Conservation (phyloP, 1,139 yeast genomes). For the Geotrichum australiense region DNA sequence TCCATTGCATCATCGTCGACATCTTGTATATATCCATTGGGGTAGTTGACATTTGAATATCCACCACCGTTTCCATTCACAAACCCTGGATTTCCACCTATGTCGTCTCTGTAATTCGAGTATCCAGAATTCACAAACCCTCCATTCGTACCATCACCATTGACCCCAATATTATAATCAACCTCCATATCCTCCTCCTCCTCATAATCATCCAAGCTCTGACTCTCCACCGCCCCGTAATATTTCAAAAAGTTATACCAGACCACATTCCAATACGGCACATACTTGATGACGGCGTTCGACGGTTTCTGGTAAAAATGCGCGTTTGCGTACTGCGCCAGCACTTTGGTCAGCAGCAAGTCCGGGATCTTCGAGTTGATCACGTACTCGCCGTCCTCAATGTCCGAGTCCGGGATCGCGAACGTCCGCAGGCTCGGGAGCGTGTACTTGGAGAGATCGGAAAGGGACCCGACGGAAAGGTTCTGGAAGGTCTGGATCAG, state of each 20-base stretch:
- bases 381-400: slow-evolving; percentile 10
- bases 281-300: slow-evolving; percentile 7
- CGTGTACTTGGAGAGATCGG: slow-evolving; percentile 1
- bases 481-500: slow-evolving; percentile 15
- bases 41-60: no score
- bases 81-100: no score
- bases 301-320: slow-evolving; percentile 12
- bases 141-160: no score
- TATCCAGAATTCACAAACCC: no score
- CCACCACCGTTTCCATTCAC: no score
- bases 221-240: background rate
- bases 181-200: background rate
- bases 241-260: slow-evolving; percentile 6
- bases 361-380: background rate
- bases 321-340: background rate
- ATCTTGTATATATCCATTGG: no score
- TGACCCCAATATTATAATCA: background rate
- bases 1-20: no score
- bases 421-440: background rate
- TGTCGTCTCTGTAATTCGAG: no score
- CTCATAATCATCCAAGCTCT: background rate
- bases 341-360: background rate
- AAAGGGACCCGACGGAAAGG: slow-evolving; percentile 2
- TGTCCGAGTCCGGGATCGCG: slow-evolving; percentile 21
- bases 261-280: slow-evolving; percentile 5